Evolutionary conservation across 139 green algal species (phyloP), one percentile per base, ranked within the genome.

Genomic region (Asterochloris sp.): DNA sequence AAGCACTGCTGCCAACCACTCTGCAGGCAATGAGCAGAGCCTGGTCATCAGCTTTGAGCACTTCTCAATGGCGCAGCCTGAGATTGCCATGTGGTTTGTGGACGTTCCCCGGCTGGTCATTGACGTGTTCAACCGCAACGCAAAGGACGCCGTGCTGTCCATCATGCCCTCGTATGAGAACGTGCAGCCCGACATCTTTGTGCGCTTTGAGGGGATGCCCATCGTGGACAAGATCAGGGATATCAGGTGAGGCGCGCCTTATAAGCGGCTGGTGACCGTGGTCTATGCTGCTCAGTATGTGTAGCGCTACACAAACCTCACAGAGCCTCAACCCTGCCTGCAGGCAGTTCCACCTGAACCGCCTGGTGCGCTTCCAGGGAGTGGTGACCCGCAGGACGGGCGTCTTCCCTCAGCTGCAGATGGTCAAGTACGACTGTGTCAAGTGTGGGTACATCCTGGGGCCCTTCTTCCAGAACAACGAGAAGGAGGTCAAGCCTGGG

Each of bases 401-500:
- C 54, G 96, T 99, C 62, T 99, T 98, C 91, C 97, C 97, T 10
- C 97, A 99, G 95, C 92, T 99, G 76, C 86, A 91, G 73, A 73
- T 93, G 62, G 89, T 98, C n/a, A 92, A 92, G 82, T 99, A 93
- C 87, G 92, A 98, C 87, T 99, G 97, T 90, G 74, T 73, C 24
- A 92, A 92, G 85, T 99, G 97, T 87, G 91, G 92, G 13, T 91
- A 92, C 79, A 66, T 95, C 64, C 85, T 98, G 74, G 97, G 97
- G 0, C 97, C 97, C 23, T 98, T 98, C 88, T 91, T 91, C 76
- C 91, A 95, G 85, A 89, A 88, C n/a, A 83, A 80, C 1, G 83
- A 90, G 61, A 76, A 67, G 24, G 95, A 98, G 86, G 84, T 98
- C 76, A 95, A 94, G 83, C 91, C 95, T 21, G 83, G 86, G 16